Conservation (phyloP, 2,329 filamentous ascomycete species). For the Paecilomyces niveus region DNA sequence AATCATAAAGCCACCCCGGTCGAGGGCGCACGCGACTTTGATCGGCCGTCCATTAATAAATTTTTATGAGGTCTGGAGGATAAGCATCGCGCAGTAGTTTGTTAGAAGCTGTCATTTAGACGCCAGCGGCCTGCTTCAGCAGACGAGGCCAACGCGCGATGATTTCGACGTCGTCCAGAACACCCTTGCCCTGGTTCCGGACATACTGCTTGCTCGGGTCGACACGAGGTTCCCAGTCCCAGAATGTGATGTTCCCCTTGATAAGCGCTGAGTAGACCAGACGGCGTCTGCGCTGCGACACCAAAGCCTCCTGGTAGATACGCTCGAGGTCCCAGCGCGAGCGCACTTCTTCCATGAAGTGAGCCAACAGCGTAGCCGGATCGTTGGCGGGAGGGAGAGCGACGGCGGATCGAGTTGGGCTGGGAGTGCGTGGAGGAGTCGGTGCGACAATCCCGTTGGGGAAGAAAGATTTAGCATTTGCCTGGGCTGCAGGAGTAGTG, state of each 20-base stretch:
- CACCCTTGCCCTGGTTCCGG: conserved; percentile 45
- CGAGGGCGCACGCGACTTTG: neutral
- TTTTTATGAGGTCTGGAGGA: neutral
- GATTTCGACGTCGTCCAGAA: conserved; percentile 34
- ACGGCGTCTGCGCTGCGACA: conserved; percentile 70
- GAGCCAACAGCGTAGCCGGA: conserved; percentile 45
- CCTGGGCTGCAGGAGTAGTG: conserved; percentile 5
- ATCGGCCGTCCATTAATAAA: neutral
- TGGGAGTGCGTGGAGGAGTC: conserved; percentile 33
- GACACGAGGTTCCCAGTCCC: conserved; percentile 71
- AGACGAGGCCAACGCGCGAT: conserved; percentile 37
- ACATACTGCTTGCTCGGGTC: conserved; percentile 61
- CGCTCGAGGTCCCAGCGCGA: conserved; percentile 72
- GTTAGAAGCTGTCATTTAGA: neutral
- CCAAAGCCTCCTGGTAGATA: conserved; percentile 67
- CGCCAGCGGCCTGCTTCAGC: conserved; percentile 12
- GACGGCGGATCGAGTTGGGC: conserved; percentile 26
- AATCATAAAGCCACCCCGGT: neutral
- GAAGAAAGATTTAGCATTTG: conserved; percentile 10
- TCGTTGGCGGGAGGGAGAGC: conserved; percentile 25
- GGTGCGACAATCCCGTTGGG: conserved; percentile 10
- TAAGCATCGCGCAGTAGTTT: neutral
- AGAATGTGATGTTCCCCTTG: conserved; percentile 67
- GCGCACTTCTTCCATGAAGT: conserved; percentile 67
- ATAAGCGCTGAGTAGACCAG: conserved; percentile 75